These are phyloP conservation scores for Alternaria panax DNA, from an alignment of 2,329 filamentous ascomycete species.

Conservation along the genomic window DNA sequence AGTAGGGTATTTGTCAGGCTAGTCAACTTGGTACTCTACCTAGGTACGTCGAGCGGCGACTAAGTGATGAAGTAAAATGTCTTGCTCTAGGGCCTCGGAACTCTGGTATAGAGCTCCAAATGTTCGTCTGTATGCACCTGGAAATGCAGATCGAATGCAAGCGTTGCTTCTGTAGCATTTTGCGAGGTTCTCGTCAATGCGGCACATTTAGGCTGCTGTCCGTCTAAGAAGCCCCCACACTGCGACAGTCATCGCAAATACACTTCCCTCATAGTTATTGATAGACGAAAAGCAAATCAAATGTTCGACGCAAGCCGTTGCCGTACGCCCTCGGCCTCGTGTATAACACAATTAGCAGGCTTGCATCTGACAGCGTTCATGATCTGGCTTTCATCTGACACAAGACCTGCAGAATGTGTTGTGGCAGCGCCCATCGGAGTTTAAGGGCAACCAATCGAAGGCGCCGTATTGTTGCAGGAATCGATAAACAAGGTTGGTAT, in stretches of 20 bases:
- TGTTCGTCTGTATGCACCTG: no score
- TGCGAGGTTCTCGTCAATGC: not conserved
- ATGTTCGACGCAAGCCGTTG: conserved; percentile 1
- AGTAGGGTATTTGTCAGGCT: not conserved
- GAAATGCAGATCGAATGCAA: not conserved
- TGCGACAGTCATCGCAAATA: not conserved
- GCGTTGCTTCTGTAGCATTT: not conserved
- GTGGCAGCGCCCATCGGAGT: not conserved
- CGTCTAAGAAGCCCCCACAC: not conserved
- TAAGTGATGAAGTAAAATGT: not conserved
- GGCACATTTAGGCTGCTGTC: not conserved
- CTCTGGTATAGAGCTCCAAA: not conserved
- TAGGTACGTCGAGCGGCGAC: not conserved
- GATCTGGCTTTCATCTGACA: conserved; percentile 6
- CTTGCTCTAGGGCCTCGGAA: not conserved
- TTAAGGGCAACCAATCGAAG: not conserved
- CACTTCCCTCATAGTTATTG: not conserved
- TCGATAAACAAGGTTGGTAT: not conserved
- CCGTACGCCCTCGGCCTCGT: not conserved
- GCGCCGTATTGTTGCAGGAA: not conserved
- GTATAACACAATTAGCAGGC: conserved; percentile 4
- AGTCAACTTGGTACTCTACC: not conserved
- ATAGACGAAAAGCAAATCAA: conserved; percentile 4
- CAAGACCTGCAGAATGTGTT: conserved; percentile 1
- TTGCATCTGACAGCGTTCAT: conserved; percentile 7